These are phyloP conservation scores for Cytospora mali DNA, from an alignment of 2,329 filamentous ascomycete species.

Conservation along the genomic window DNA sequence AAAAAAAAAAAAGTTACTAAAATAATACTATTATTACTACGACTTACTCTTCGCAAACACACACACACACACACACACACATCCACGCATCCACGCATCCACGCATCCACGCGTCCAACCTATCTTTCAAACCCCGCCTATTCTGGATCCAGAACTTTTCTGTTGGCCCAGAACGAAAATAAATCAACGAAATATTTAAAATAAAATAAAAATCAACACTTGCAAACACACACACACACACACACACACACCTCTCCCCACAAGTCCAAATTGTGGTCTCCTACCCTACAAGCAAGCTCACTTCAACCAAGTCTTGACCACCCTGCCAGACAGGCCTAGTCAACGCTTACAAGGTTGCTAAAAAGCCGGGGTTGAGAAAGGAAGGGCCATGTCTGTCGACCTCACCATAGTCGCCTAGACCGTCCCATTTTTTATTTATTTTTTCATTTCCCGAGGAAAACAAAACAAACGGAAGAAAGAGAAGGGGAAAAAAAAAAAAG, in stretches of 20 bases:
- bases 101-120: too few species aligned
- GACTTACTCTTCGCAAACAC: background rate
- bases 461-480: too few species aligned
- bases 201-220: background rate
- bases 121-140: background rate
- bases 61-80: background rate
- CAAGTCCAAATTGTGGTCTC: background rate
- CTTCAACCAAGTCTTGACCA: too few species aligned
- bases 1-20: too few species aligned
- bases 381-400: conserved; percentile 1
- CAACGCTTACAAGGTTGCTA: background rate
- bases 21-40: background rate
- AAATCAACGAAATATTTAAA: too few species aligned
- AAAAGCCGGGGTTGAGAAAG: background rate
- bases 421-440: conserved; percentile 25
- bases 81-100: background rate
- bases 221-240: too few species aligned
- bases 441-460: conserved; percentile 4
- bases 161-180: background rate
- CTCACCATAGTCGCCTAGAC: conserved; percentile 27
- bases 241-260: too few species aligned
- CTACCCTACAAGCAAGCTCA: background rate
- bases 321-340: too few species aligned
- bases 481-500: too few species aligned
- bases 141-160: background rate